Conservation (phyloP, 371 early-diverging fungal genomes). For the Mortierella sp. region DNA sequence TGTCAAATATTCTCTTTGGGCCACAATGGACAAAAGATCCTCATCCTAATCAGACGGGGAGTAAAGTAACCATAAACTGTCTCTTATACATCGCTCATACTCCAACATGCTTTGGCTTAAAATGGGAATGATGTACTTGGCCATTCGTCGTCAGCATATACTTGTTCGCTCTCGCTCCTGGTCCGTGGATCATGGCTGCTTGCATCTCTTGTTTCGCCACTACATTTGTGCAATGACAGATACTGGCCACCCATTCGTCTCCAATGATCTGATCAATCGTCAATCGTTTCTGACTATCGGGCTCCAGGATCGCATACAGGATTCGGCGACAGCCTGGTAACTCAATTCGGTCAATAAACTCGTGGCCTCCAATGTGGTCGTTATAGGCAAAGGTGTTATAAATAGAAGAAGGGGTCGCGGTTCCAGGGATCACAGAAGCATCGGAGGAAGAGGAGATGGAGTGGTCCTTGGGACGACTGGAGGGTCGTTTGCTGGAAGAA, state of each 20-base stretch:
- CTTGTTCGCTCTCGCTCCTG: background rate
- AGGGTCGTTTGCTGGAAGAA: background rate
- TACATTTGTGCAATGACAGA: conserved; percentile 58
- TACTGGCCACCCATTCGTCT: conserved; percentile 69
- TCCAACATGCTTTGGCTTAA: conserved; percentile 29
- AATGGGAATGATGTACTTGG: conserved; percentile 26
- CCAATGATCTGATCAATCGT: conserved; percentile 60
- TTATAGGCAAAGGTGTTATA: conserved; percentile 45
- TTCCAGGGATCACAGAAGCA: background rate
- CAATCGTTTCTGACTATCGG: conserved; percentile 59
- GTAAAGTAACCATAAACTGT: too few relatives aligned
- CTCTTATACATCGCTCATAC: conserved; percentile 1
- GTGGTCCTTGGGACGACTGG: background rate
- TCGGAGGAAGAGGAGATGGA: background rate
- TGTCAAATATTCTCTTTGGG: too few relatives aligned
- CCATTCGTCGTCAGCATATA: conserved; percentile 20
- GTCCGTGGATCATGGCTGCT: conserved; percentile 4
- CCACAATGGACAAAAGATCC: too few relatives aligned
- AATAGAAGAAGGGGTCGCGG: background rate
- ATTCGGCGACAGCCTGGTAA: conserved; percentile 48
- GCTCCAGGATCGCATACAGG: conserved; percentile 59
- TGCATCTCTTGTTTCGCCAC: conserved; percentile 29
- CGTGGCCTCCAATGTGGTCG: conserved; percentile 38
- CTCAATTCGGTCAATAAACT: conserved; percentile 45
- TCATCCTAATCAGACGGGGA: too few relatives aligned